Conservation (phyloP, 2,329 filamentous ascomycete genomes). For the Aspergillus sp. region DNA sequence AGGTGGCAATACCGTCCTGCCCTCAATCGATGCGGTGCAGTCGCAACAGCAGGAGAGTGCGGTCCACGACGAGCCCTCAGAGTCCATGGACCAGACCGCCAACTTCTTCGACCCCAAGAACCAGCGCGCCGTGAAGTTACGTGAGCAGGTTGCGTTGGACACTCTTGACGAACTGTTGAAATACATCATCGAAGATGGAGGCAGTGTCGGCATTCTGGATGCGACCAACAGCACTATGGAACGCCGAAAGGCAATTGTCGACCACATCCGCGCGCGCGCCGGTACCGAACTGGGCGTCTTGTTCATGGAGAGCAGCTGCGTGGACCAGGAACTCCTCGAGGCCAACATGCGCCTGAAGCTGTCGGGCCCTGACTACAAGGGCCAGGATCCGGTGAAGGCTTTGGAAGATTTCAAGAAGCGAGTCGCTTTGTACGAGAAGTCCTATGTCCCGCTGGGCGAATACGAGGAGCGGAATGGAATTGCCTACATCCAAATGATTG, state of each 20-base stretch:
- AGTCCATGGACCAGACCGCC: constrained; percentile 75
- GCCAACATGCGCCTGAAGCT: constrained; percentile 97
- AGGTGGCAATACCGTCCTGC: constrained; percentile 19
- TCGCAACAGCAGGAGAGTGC: constrained; percentile 11
- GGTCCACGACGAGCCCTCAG: constrained; percentile 29
- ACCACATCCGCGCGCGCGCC: constrained; percentile 72
- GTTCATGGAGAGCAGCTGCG: constrained; percentile 90
- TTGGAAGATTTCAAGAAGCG: constrained; percentile 87
- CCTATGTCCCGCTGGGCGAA: constrained; percentile 80
- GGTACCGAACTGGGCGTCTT: constrained; percentile 80
- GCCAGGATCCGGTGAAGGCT: constrained; percentile 79
- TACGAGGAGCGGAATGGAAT: constrained; percentile 86
- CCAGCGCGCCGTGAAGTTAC: constrained; percentile 66
- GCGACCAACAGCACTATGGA: constrained; percentile 93
- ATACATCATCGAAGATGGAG: constrained; percentile 73
- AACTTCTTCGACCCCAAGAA: constrained; percentile 92
- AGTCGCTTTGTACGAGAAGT: constrained; percentile 86
- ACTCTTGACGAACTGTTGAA: constrained; percentile 87
- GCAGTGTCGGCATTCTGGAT: constrained; percentile 89
- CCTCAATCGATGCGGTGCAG: constrained; percentile 15
- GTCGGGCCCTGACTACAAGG: constrained; percentile 89
- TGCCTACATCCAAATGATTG: constrained; percentile 96
- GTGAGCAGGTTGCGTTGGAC: constrained; percentile 85
- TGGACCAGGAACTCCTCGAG: constrained; percentile 75
- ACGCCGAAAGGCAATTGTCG: constrained; percentile 72